Evolutionary conservation across 2,329 filamentous ascomycete species (phyloP).

Genomic region (Colletotrichum gigasporum): DNA sequence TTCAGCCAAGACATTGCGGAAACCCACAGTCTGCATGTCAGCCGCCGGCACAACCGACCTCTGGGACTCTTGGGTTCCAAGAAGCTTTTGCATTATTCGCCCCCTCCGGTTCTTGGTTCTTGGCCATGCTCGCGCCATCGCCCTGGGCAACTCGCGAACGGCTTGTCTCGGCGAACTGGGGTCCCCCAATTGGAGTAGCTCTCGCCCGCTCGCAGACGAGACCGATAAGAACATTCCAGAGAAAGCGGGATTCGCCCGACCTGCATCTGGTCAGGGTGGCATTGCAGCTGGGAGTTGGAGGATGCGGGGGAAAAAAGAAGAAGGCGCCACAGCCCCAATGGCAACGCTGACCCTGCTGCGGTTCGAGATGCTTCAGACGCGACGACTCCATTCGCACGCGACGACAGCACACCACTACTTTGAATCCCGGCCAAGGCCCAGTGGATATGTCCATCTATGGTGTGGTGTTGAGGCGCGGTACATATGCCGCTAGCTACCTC

Average conservation of each 20-base stretch:
- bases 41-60: constrained; percentile 23
- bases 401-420: no score
- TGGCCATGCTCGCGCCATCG: not conserved
- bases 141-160: constrained; percentile 11
- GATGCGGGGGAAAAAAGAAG: constrained; percentile 14
- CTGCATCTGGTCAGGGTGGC: not conserved
- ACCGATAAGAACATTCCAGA: not conserved
- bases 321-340: no score
- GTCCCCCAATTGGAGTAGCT: not conserved
- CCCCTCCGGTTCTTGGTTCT: not conserved
- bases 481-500: no score
- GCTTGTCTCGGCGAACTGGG: not conserved
- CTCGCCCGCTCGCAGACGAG: not conserved
- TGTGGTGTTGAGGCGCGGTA: no score
- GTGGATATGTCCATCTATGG: no score
- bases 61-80: constrained; percentile 9
- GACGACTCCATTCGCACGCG: no score
- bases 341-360: no score
- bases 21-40: no score
- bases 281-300: not conserved
- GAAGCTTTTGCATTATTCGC: constrained; percentile 2
- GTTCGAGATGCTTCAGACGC: no score
- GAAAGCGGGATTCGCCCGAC: constrained; percentile 15
- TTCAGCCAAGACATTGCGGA: not conserved
- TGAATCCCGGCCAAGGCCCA: no score